phyloP scores from a whole-genome alignment of 306 rosid species.

The Cicer bijugum region DNA sequence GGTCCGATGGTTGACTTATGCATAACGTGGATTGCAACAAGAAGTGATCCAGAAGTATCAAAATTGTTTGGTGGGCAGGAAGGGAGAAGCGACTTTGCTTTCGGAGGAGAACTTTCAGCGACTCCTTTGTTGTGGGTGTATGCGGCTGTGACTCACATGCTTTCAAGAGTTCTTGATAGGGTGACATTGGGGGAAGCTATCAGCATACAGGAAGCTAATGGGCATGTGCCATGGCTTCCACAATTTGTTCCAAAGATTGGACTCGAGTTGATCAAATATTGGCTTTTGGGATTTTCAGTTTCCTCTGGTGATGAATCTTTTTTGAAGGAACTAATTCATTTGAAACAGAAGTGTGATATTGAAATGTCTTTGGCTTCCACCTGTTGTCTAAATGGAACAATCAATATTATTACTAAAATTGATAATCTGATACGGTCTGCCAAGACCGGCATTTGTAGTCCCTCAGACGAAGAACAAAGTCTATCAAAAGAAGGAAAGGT shows the following conservation, averaged over 20 bases:
- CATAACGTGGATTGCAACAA: slow-evolving; percentile 76
- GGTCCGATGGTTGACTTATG: slow-evolving; percentile 91
- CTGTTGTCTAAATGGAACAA: slow-evolving; percentile 70
- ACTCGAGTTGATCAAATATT: slow-evolving; percentile 68
- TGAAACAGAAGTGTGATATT: slow-evolving; percentile 63
- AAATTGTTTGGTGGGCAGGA: slow-evolving; percentile 56
- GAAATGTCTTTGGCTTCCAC: slow-evolving; percentile 83
- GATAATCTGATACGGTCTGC: slow-evolving; percentile 74
- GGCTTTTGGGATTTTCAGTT: slow-evolving; percentile 55
- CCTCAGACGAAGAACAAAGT: slow-evolving; percentile 50
- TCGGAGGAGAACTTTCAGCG: slow-evolving; percentile 46
- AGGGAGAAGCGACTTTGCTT: slow-evolving; percentile 36
- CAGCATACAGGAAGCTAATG: slow-evolving; percentile 48
- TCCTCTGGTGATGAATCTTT: slow-evolving; percentile 58
- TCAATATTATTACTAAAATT: slow-evolving; percentile 53
- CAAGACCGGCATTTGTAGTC: slow-evolving; percentile 50
- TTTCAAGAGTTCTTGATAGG: slow-evolving; percentile 70
- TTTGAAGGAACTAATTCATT: slow-evolving; percentile 59
- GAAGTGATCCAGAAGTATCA: slow-evolving; percentile 58
- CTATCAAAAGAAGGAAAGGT: slow-evolving; percentile 67
- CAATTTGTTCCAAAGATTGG: slow-evolving; percentile 90
- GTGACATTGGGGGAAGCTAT: slow-evolving; percentile 60
- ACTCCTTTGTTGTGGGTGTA: slow-evolving; percentile 80
- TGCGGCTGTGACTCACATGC: slow-evolving; percentile 74
- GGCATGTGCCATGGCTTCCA: slow-evolving; percentile 84